Evolutionary conservation across 108 stramenopile genomes (phyloP), one percentile per base, ranked within the genome.

Genomic region (Cyclotella distinguenda): DNA sequence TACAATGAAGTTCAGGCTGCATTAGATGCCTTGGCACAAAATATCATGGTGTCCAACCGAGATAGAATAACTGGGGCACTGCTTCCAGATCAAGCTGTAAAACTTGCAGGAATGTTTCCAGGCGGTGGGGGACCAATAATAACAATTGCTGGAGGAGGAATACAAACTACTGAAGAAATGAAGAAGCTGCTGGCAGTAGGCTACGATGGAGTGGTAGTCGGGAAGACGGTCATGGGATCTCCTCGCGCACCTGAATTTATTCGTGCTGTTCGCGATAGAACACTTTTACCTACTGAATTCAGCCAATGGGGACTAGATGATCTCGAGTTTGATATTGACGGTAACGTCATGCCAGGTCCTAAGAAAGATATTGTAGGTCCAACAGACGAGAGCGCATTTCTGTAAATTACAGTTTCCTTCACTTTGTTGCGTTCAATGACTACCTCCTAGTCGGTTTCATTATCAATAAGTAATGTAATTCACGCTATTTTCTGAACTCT

Each of bases 191-290:
- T 94, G 72, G 88, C 88, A 1, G 89, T 86, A 5, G 93, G 93
- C 36, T 94, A 91, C 53, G 93, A 94, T 61, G 93, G 88, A 2
- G 86, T 94, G 13, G 84, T 94, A 2, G 86, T 94, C 8, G 93
- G 93, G 12, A 87, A 81, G 57, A 86, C 90, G 4, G 86, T 81
- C 40, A 94, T 94, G 93, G 93, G 90, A 45, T 84, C 76, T 39
- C 45, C 87, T 0, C 60, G 58, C 23, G 93, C 93, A 54, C 90
- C 93, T 12, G 88, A 94, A 64, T 91, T 91, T 66, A 94, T 94
- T 64, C 82, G 88, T 8, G 80, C 83, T 9, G 93, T 89, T 23
- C 64, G 93, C 54, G 93, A 91, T 78, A 86, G 90, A 53, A 88
- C 86, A 22, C 38, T 94, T 22, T 60, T 94, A 2, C 93, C 93